Conservation (phyloP, 106 monocot species). For the Apostasia ramifera region DNA sequence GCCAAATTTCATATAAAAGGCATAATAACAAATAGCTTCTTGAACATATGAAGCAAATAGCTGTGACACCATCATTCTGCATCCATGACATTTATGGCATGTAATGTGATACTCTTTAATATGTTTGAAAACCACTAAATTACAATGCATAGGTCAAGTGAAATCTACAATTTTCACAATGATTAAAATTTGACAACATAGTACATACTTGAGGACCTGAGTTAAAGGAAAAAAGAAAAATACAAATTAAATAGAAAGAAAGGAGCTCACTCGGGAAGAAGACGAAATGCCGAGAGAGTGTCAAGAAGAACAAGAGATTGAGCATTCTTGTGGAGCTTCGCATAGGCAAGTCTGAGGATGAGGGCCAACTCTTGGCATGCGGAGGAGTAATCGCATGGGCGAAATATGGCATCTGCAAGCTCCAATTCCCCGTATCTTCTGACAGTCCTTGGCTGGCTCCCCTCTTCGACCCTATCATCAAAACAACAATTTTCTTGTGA, state of each 20-base stretch:
- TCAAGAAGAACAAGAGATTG: slow-evolving; percentile 60
- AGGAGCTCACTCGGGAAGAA: slow-evolving; percentile 54
- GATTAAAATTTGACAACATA: too few relatives aligned
- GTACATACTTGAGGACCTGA: too few relatives aligned
- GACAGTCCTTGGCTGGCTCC: not conserved
- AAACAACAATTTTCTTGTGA: not conserved
- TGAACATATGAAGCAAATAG: too few relatives aligned
- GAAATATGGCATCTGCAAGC: slow-evolving; percentile 42
- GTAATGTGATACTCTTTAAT: too few relatives aligned
- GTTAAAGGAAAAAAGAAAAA: not conserved
- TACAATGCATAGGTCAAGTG: too few relatives aligned
- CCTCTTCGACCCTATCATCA: not conserved
- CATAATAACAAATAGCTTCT: too few relatives aligned
- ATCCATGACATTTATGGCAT: too few relatives aligned
- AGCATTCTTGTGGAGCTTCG: slow-evolving; percentile 59
- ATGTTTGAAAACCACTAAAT: too few relatives aligned
- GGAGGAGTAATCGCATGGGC: slow-evolving; percentile 50
- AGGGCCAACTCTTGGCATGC: slow-evolving; percentile 70
- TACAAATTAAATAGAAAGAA: not conserved
- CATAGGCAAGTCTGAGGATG: slow-evolving; percentile 54
- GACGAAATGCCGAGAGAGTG: slow-evolving; percentile 68
- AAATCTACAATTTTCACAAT: too few relatives aligned
- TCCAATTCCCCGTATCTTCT: slow-evolving; percentile 47
- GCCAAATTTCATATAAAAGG: too few relatives aligned
- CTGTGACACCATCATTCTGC: too few relatives aligned